Conservation (phyloP, 176 grass and related monocot genomes). For the Zoysia pacifica region DNA sequence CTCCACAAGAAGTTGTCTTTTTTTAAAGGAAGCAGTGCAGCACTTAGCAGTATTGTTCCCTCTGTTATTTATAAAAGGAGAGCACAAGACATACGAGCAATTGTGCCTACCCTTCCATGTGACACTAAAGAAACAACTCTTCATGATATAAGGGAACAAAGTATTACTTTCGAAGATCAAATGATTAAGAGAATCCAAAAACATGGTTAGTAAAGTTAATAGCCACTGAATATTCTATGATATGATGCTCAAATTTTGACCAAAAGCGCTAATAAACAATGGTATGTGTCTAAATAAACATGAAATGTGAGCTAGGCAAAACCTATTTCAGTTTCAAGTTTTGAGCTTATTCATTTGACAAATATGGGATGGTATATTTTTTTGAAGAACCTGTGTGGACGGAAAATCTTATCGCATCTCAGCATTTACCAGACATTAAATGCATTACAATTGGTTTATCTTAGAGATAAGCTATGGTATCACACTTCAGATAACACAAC, state of each 20-base stretch:
- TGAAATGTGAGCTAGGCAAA: not conserved
- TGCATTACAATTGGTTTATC: not conserved
- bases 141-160: not conserved
- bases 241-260: not conserved
- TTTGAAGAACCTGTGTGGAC: not conserved
- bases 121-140: too few relatives aligned
- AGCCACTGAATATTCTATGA: not conserved
- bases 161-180: not conserved
- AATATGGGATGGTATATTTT: not conserved
- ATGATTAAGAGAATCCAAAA: not conserved
- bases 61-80: slow-evolving; percentile 1
- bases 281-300: not conserved
- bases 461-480: not conserved
- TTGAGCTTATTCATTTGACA: not conserved
- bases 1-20: not conserved
- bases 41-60: not conserved
- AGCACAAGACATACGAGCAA: not conserved
- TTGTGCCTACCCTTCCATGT: not conserved
- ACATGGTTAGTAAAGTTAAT: not conserved
- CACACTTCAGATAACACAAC: not conserved
- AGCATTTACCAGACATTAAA: too few relatives aligned
- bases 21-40: not conserved
- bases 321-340: not conserved
- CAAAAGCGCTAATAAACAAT: not conserved
- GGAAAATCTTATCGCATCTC: not conserved